Percentiles rank a stretch among this genome's conserved stretches.
phyloP scores from a whole-genome alignment of 176 grass and related monocot species.

The Typha latifolia region DNA sequence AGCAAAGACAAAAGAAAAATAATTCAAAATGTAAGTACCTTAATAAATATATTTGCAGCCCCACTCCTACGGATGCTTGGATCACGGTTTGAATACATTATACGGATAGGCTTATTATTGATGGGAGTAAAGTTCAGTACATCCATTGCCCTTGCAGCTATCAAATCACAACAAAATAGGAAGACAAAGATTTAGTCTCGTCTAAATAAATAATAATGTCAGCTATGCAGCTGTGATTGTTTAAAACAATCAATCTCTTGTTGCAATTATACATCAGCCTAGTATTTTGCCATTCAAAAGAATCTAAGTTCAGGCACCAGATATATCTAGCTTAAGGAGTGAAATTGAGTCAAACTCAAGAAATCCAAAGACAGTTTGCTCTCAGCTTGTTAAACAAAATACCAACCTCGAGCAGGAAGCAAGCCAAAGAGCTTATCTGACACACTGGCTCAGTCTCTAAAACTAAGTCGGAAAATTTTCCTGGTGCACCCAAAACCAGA shows the following conservation, averaged over 20 bases:
- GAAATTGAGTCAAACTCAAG: no score
- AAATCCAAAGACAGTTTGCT: no score
- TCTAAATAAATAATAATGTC: no score
- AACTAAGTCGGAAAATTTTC: background rate
- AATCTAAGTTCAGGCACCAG: no score
- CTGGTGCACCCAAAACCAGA: no score
- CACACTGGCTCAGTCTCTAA: background rate
- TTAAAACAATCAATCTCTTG: no score
- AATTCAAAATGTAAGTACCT: conserved; percentile 30
- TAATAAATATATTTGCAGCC: conserved; percentile 87
- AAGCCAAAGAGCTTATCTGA: background rate
- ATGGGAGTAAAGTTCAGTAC: conserved; percentile 76
- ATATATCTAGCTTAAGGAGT: no score
- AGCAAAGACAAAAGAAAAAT: conserved; percentile 1
- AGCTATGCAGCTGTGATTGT: no score
- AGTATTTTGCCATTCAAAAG: no score
- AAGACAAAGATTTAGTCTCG: background rate
- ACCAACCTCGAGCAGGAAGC: background rate
- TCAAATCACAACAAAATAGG: conserved; percentile 13
- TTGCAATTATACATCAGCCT: no score
- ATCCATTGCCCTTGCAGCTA: conserved; percentile 82
- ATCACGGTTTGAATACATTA: conserved; percentile 97
- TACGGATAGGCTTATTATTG: conserved; percentile 86
- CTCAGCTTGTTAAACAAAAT: no score
- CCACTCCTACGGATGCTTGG: conserved; percentile 76